These are phyloP conservation scores for Gilbertella persicaria DNA, from an alignment of 371 early-diverging fungal species.

Conservation along the genomic window DNA sequence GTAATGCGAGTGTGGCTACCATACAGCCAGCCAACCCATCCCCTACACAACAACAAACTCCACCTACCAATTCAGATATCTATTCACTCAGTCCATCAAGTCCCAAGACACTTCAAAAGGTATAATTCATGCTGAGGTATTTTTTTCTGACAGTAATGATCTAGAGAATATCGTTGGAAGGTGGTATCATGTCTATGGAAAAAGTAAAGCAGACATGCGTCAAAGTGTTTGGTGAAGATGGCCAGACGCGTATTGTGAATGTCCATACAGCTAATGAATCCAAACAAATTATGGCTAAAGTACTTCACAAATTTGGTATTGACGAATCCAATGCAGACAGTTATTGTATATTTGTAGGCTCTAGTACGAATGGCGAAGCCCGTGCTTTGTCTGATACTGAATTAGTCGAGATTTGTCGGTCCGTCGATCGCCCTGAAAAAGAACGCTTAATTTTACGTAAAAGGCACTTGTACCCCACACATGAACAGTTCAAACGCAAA, in stretches of 20 bases:
- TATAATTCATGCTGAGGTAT: slow-evolving; percentile 1
- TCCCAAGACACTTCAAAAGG: slow-evolving; percentile 42
- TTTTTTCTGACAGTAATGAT: background rate
- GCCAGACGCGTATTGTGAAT: slow-evolving; percentile 67
- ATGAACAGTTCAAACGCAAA: slow-evolving; percentile 61
- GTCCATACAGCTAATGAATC: slow-evolving; percentile 60
- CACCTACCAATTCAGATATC: slow-evolving; percentile 27
- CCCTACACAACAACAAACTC: slow-evolving; percentile 1
- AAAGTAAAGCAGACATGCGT: slow-evolving; percentile 70
- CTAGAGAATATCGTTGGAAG: slow-evolving; percentile 47
- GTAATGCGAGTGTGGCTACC: slow-evolving; percentile 3
- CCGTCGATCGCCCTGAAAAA: slow-evolving; percentile 66
- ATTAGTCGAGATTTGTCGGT: slow-evolving; percentile 69
- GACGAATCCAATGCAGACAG: slow-evolving; percentile 57
- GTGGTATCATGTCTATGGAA: slow-evolving; percentile 68
- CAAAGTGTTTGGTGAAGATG: slow-evolving; percentile 70
- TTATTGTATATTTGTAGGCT: slow-evolving; percentile 66
- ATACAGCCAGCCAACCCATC: background rate
- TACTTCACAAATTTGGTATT: slow-evolving; percentile 70
- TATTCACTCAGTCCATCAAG: slow-evolving; percentile 38
- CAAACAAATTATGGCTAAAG: slow-evolving; percentile 58
- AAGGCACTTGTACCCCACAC: slow-evolving; percentile 66
- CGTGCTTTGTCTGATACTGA: slow-evolving; percentile 73
- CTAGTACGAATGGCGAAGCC: slow-evolving; percentile 65
- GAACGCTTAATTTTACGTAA: slow-evolving; percentile 80